phyloP scores from a whole-genome alignment of 768 basidiomycete genomes.

The Sarcomyxa edulis region DNA sequence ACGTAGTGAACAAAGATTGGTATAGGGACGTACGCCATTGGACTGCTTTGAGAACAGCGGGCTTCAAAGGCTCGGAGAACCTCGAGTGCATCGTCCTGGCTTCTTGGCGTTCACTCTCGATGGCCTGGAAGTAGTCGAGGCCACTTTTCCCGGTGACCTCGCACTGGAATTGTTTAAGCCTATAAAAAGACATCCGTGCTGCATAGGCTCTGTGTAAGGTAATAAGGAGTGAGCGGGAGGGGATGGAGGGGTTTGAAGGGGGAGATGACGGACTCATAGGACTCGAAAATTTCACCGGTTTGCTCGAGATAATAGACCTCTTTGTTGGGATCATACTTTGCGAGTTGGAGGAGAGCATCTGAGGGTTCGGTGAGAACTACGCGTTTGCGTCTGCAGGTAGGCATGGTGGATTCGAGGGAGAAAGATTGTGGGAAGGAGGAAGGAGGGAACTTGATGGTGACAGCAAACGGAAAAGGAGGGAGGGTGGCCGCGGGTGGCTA shows the following conservation, averaged over 20 bases:
- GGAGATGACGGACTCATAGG: conserved; percentile 76
- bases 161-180: conserved; percentile 92
- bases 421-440: conserved; percentile 20
- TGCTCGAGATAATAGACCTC: conserved; percentile 90
- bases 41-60: conserved; percentile 84
- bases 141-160: conserved; percentile 95
- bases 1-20: conserved; percentile 11
- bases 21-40: conserved; percentile 85
- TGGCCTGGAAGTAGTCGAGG: conserved; percentile 90
- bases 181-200: conserved; percentile 91
- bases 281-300: conserved; percentile 96
- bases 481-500: conserved; percentile 53
- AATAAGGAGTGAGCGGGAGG: conserved; percentile 16
- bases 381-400: conserved; percentile 86
- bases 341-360: conserved; percentile 59
- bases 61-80: conserved; percentile 91
- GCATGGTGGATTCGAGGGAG: conserved; percentile 44
- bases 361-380: conserved; percentile 84
- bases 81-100: conserved; percentile 83
- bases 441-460: conserved; percentile 34
- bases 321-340: conserved; percentile 57
- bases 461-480: conserved; percentile 54
- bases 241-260: conserved; percentile 17
- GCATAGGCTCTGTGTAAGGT: conserved; percentile 59
- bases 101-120: conserved; percentile 88